These are phyloP conservation scores for Gossypium longicalyx DNA, from an alignment of 345 rosid species.

Conservation along the genomic window DNA sequence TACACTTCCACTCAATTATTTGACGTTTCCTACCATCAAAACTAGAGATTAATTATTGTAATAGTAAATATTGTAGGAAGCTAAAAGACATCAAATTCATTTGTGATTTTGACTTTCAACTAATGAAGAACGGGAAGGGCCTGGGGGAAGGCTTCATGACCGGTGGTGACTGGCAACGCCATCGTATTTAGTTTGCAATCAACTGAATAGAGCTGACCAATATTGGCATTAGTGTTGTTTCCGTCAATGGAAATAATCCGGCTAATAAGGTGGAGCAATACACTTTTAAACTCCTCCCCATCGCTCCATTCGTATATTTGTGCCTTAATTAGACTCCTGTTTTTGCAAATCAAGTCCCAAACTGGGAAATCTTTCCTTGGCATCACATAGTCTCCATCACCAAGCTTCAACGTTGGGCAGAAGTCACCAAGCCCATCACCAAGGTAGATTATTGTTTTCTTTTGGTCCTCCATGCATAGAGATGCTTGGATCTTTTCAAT, in stretches of 20 bases:
- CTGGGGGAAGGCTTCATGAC: conserved; percentile 30
- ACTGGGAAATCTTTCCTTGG: conserved; percentile 81
- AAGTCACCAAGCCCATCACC: conserved; percentile 86
- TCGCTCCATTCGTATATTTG: conserved; percentile 66
- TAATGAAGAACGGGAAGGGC: conserved; percentile 42
- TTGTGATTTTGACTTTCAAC: not conserved
- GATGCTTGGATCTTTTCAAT: conserved; percentile 65
- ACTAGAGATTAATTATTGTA: not conserved
- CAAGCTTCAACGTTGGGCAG: conserved; percentile 71
- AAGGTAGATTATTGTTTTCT: conserved; percentile 51
- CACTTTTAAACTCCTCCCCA: conserved; percentile 50
- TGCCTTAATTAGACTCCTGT: conserved; percentile 52
- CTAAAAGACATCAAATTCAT: not conserved
- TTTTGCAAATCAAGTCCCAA: conserved; percentile 61
- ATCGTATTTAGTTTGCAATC: conserved; percentile 50
- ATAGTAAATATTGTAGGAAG: not conserved
- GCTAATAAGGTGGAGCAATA: conserved; percentile 33
- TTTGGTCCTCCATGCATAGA: conserved; percentile 29
- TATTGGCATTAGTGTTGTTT: not conserved
- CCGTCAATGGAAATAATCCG: conserved; percentile 12
- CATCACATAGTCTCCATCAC: conserved; percentile 52
- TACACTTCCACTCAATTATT: not conserved
- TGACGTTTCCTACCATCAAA: not conserved
- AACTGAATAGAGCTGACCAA: conserved; percentile 22
- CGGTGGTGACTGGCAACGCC: conserved; percentile 14